Evolutionary conservation across 2,329 filamentous ascomycete species (phyloP), one percentile per base, ranked within the genome.

Genomic region (Aspergillus piperis): DNA sequence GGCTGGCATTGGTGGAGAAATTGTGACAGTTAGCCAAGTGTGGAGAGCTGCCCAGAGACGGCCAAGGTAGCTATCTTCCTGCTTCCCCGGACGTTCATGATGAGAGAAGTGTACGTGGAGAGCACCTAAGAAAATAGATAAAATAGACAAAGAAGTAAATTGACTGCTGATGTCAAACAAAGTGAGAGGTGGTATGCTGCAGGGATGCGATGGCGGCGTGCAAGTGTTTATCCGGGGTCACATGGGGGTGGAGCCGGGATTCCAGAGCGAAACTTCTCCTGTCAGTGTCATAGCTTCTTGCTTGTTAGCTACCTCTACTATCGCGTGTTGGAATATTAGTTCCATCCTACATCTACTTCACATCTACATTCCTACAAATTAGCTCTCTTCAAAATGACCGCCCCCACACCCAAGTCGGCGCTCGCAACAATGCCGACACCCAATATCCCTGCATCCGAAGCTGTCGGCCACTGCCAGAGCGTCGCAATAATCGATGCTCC

Each of bases 401-500:
- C 44, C n/a, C 55, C 55, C 19, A 36, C 59, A 17, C 36, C 60
- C 21, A 30, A 59, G 15, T 32, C 57, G 11, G 23, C 38, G n/a
- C 49, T 58, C 17, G 54, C 54, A 25, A 44, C 54, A 23, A 58
- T 55, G 25, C 25, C 47, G 3, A 66, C 54, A 48, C 68, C 75
- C 6, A 71, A 64, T 61, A 76, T 78, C 61, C 57, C 67, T 30
- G 65, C 68, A 38, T 64, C 68, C 11, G 60, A 71, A 36, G 72
- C 75, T 44, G 61, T 66, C 49, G 64, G 74, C 44, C 67, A 73
- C 62, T 60, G 74, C 59, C 67, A 72, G 57, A 73, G 72, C 67
- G 71, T 75, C 54, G 73, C 67, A 48, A 63, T 67, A 32, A 80
- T 82, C 68, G 65, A 70, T 47, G 80, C 79, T 1, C 73, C 78